Evolutionary conservation across 331 rosid genomes (phyloP), one percentile per base, ranked within the genome.

Genomic region (Quercus tomentella): DNA sequence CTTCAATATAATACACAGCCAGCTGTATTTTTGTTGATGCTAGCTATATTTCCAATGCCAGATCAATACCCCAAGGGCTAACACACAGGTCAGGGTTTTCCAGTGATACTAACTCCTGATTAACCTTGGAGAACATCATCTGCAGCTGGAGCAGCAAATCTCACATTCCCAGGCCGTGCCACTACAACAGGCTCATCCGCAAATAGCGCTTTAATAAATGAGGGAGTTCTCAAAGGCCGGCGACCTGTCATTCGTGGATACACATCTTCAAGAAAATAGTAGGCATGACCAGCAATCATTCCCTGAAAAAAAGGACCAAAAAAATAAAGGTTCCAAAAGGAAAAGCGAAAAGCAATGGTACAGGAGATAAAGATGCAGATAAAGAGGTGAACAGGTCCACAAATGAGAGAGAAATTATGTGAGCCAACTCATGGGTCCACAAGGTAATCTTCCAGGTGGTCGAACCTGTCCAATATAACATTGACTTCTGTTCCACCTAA

Each of bases 251-350:
- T 95, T 76, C 85, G 86, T 35, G 99, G 99, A 82, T 95, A 93
- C 54, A 95, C 99, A 70, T 93, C 97, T 87, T 89, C 94, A 35
- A 95, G 97, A 85, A 95, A 95, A 88, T 91, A 95, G 80, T 95
- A 95, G 17, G 98, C 98, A 82, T 95, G 98, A 3, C 99, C 99
- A 62, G 99, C 97, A 86, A 91, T 91, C 99, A 93, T 93, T 82
- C 99, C 99, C 99, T 95, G 92, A 73, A 77, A 62, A 23, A 4
- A 26, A 49, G 55, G 14, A 49, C 55, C 55, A 51, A 10, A n/a
- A 66, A 3, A 23, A 4, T 41, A 7, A 28, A 49, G 18, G 55
- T 72, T 68, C 37, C 54, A 37, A 63, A 76, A 72, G 17, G 72
- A 9, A 35, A 16, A 9, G 51, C 21, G 1, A 28, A 26, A 9